These are phyloP conservation scores for Arabis alpina DNA, from an alignment of 345 rosid species.

Conservation along the genomic window DNA sequence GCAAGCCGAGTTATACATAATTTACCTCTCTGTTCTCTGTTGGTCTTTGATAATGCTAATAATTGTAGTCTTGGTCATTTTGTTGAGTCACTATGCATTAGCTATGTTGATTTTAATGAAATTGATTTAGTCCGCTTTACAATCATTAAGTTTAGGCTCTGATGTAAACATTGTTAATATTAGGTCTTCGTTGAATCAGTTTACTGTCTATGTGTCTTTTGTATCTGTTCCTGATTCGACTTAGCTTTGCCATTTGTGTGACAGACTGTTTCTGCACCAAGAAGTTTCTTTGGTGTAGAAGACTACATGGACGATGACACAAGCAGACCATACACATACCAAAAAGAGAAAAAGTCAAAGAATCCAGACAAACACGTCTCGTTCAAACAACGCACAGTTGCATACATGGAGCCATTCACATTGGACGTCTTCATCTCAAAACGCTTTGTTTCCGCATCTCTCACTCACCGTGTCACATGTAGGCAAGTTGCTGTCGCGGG, in stretches of 20 bases:
- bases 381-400: slow-evolving; percentile 79
- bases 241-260: slow-evolving; percentile 10
- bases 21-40: slow-evolving; percentile 5
- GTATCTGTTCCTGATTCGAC: background rate
- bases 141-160: background rate
- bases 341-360: slow-evolving; percentile 83
- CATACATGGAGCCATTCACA: slow-evolving; percentile 91
- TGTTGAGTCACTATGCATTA: too few relatives aligned
- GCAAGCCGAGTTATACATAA: background rate
- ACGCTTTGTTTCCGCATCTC: slow-evolving; percentile 87
- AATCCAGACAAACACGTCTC: slow-evolving; percentile 79
- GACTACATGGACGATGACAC: slow-evolving; percentile 88
- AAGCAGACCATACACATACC: slow-evolving; percentile 86
- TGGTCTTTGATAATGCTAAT: background rate
- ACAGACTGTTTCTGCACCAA: slow-evolving; percentile 64
- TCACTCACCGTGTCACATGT: slow-evolving; percentile 87
- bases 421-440: slow-evolving; percentile 88
- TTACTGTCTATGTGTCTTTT: background rate
- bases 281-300: slow-evolving; percentile 98
- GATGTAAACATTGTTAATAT: background rate
- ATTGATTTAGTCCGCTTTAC: background rate
- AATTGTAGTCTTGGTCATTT: background rate
- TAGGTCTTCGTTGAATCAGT: background rate
- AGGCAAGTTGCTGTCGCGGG: slow-evolving; percentile 97
- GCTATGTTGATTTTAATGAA: too few relatives aligned